Base-by-base conservation (phyloP, 495 filamentous ascomycete genomes). In the Tuber microsphaerosporum region DNA sequence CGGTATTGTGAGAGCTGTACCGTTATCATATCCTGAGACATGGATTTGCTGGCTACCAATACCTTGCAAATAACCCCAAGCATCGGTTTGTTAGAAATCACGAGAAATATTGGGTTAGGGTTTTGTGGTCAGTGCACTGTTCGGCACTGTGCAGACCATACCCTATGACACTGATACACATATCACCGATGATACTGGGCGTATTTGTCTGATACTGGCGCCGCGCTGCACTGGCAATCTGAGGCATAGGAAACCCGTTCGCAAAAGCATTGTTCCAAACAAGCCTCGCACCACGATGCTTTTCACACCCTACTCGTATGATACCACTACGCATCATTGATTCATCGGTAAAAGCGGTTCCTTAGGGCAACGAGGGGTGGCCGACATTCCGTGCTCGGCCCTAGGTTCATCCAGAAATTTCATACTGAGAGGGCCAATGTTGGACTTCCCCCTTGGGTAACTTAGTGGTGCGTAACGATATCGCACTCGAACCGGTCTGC, bases 61-160 rank as follows among this genome's bases (percentile, higher is more conserved):
- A 65, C 56, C 26, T 65, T 65, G 56, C 26, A 65, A 65, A 34
- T 31, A 65, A 61, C 56, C 56, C 56, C 45, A 34, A 19, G 26
- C 56, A 65, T 65, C 14, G 26, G 56, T 19, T 65, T 34, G 26
- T 65, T 31, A 19, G 26, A 14, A 31, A 65, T 65, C 56, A 65
- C 56, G 56, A 65, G 56, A 65, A 61, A 65, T 12, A 17, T 65
- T 65, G 56, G 56, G 26, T 65, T 65, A 65, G 56, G 56, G 56
- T 65, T 65, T 34, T 65, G 17, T 19, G 26, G 56, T 65, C 56
- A 65, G 56, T 65, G 56, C 56, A 19, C 56, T 65, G 34, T 65
- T 65, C 26, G 56, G 56, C 12, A 31, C 56, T 5, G 51, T 14
- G 51, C 51, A 61, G n/a, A 5, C 51, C n/a, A 16, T 19, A 10